Percentiles rank a stretch among this genome's conserved stretches.
phyloP scores from a whole-genome alignment of 108 stramenopile genomes.

The Epipyxis sp. region DNA sequence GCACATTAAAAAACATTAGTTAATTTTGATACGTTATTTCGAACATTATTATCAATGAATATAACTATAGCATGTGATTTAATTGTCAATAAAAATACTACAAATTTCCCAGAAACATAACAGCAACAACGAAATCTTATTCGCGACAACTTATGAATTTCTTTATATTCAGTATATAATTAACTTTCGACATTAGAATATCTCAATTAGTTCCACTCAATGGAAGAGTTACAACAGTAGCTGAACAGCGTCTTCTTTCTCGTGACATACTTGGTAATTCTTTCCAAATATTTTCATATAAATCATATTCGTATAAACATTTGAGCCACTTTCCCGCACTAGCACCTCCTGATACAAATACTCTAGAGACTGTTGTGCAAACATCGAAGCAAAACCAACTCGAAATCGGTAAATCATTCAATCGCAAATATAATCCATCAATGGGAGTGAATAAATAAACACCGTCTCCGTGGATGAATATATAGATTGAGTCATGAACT shows the following conservation, averaged over 20 bases:
- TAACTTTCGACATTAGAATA: too few species aligned
- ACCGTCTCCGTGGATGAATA: background rate
- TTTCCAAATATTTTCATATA: background rate
- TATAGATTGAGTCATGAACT: background rate
- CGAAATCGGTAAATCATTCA: background rate
- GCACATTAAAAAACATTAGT: too few species aligned
- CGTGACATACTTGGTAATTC: background rate
- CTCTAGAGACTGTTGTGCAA: background rate
- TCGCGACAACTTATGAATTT: too few species aligned
- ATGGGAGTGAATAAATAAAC: background rate
- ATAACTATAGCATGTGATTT: too few species aligned
- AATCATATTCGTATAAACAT: background rate
- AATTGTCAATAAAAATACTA: too few species aligned
- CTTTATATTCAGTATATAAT: too few species aligned
- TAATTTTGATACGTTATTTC: too few species aligned
- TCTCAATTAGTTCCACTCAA: too few species aligned
- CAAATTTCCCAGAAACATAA: too few species aligned
- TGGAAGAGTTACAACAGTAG: background rate
- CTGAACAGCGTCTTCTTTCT: background rate
- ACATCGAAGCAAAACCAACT: constrained; percentile 9
- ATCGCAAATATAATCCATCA: background rate
- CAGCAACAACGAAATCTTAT: too few species aligned
- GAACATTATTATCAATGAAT: too few species aligned
- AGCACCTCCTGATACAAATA: background rate
- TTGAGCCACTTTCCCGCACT: background rate